Base-by-base conservation (phyloP, 2,329 filamentous ascomycete species). In the Thielaviopsis euricoi region DNA sequence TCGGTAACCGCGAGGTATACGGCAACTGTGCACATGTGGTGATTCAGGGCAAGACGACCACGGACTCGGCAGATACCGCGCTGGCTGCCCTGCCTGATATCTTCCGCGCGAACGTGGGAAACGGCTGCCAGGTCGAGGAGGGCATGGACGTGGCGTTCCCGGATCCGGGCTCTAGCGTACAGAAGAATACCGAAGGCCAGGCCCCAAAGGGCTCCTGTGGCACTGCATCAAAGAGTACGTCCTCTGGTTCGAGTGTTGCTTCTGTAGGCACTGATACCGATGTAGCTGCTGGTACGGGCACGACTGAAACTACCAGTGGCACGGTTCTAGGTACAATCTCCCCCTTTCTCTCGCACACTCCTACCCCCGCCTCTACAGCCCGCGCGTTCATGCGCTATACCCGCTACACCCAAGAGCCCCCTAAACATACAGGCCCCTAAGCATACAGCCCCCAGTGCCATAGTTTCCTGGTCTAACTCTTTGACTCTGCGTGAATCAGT, bases 1-100 rank as follows among this genome's bases (percentile, higher is more conserved):
- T 80, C 25, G 81, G 82, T 1, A 83, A 83, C 64, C 73, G 81
- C 19, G 82, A 85, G 65, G 82, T 84, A 76, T 86, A 86, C 71
- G 83, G 83, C 79, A 82, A 85, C 67, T 86, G 82, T 63, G 81
- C 81, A 0, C 74, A 76, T 6, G 74, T 85, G 25, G 73, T 73
- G n/a, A 77, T 83, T 52, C 56, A 61, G 1, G 63, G 63, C 2
- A 62, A 63, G 19, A 48, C 21, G 1, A 52, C 51, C 19, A 51
- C 2, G 19, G 53, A 43, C 7, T 61, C 49, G 26, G 64, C 66
- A 53, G 79, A 84, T 65, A 69, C 71, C 50, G 67, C 68, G 25
- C 77, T 85, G 0, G 83, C 85, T 0, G 67, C 74, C 19, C 76
- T 88, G 66, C 58, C 58, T 1, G 58, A 55, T 48, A 46, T 60